These are phyloP conservation scores for Aspergillus versicolor DNA, from an alignment of 2,329 filamentous ascomycete species.

Conservation along the genomic window DNA sequence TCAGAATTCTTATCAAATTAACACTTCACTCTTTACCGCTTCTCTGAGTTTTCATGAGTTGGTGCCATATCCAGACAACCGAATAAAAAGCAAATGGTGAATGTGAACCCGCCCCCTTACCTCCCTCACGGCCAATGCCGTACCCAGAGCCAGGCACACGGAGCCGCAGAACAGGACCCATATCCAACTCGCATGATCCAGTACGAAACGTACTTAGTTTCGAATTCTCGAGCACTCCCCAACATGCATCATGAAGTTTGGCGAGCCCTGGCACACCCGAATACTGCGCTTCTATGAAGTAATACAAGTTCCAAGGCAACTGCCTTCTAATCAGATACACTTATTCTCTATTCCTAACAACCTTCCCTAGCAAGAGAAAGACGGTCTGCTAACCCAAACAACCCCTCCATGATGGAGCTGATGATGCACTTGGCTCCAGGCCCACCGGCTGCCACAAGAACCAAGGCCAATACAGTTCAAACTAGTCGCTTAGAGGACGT, in stretches of 20 bases:
- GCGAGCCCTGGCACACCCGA: not conserved
- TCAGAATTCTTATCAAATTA: too few relatives aligned
- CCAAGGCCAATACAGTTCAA: not conserved
- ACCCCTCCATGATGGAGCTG: not conserved
- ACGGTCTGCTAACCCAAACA: not conserved
- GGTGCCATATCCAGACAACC: not conserved
- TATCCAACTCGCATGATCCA: too few relatives aligned
- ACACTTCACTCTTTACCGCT: too few relatives aligned
- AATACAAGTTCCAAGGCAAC: not conserved
- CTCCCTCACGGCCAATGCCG: not conserved
- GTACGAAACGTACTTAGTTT: not conserved
- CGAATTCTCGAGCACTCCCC: not conserved
- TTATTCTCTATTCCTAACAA: not conserved
- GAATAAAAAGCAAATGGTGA: not conserved
- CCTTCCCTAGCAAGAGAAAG: not conserved
- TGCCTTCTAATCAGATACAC: too few relatives aligned
- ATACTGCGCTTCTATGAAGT: not conserved
- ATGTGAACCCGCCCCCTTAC: not conserved
- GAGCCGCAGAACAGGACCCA: not conserved
- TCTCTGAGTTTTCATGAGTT: not conserved
- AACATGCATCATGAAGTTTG: not conserved
- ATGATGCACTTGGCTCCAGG: not conserved
- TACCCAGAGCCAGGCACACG: not conserved
- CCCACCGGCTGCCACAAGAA: not conserved
- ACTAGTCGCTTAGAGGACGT: not conserved